Evolutionary conservation across 1,284 basidiomycete genomes (phyloP), one percentile per base, ranked within the genome.

Genomic region (Rhodotorula sp.): DNA sequence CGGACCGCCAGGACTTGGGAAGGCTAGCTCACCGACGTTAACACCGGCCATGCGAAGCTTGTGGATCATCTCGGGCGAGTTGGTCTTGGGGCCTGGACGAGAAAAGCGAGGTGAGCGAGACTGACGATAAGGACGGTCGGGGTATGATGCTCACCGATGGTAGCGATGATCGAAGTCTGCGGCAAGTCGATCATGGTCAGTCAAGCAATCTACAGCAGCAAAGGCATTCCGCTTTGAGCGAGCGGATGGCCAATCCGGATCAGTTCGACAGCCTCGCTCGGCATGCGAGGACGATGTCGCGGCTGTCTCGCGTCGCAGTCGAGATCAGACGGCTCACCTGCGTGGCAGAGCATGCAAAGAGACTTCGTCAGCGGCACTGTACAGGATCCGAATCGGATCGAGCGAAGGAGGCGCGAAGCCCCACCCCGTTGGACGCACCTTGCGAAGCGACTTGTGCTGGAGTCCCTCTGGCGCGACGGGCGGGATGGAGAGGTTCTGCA

Each of bases 81-180:
- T 97, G 76, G 88, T 88, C 84, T 95, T 96, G 75, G 94, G 94
- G 64, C 91, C 90, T 92, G 74, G 51, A 50, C 40, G 47, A 18
- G 22, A 53, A 15, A 28, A 31, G 51, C n/a, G 44, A 37, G 34
- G 15, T 30, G 16, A 48, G 52, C 40, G 50, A 34, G 54, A 34
- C 28, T 31, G n/a, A 37, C 37, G 13, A 4, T 28, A 26, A 34
- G 54, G 24, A 16, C 7, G 31, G n/a, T 20, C 40, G n/a, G 20
- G 40, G 22, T 10, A 15, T 47, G 8, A 15, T 71, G 44, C 77
- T 46, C 76, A 91, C 93, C 94, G 79, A 98, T 98, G 71, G 94
- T 98, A 69, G 92, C 94, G 79, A 98, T 96, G 83, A 98, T 96
- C 70, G 90, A 85, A 26, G 93, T 96, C 94, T 97, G 77, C 2